Evolutionary conservation across 768 basidiomycete genomes (phyloP).

Genomic region (Leccinum sublutescens): DNA sequence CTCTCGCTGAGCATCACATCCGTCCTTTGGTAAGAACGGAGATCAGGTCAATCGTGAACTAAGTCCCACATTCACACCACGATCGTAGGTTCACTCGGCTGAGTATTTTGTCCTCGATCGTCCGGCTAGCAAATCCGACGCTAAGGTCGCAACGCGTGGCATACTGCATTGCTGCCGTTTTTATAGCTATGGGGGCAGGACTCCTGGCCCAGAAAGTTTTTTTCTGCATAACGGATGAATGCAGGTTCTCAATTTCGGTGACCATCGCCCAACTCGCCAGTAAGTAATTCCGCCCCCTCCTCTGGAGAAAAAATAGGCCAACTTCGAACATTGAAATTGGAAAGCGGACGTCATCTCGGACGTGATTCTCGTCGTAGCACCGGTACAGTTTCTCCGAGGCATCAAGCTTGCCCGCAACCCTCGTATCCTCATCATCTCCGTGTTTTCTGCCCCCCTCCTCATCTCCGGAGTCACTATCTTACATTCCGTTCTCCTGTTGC

Average conservation of each 20-base stretch:
- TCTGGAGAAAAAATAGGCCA: neutral
- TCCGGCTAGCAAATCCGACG: slow-evolving; percentile 20
- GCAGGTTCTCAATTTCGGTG: slow-evolving; percentile 3
- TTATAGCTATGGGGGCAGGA: slow-evolving; percentile 14
- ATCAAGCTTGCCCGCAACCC: slow-evolving; percentile 13
- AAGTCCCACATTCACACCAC: neutral
- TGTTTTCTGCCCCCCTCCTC: slow-evolving; percentile 24
- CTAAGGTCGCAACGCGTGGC: slow-evolving; percentile 10
- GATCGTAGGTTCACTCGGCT: slow-evolving; percentile 24
- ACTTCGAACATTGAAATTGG: neutral
- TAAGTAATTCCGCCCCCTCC: slow-evolving; percentile 9
- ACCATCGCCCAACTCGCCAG: slow-evolving; percentile 25
- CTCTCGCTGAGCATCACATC: slow-evolving; percentile 18
- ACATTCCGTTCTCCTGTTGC: slow-evolving; percentile 23
- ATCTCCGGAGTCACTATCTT: slow-evolving; percentile 22
- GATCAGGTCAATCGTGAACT: neutral
- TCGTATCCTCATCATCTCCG: slow-evolving; percentile 22
- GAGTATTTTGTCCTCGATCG: slow-evolving; percentile 28
- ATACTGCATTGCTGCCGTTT: slow-evolving; percentile 17
- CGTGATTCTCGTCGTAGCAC: slow-evolving; percentile 14
- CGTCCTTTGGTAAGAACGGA: slow-evolving; percentile 20
- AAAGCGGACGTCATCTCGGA: slow-evolving; percentile 27
- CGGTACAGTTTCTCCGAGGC: slow-evolving; percentile 17
- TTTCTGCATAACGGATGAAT: slow-evolving; percentile 6
- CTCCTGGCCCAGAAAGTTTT: slow-evolving; percentile 21